Evolutionary conservation across 2,329 filamentous ascomycete species (phyloP), one percentile per base, ranked within the genome.

Genomic region (Colletotrichum echinochloae): DNA sequence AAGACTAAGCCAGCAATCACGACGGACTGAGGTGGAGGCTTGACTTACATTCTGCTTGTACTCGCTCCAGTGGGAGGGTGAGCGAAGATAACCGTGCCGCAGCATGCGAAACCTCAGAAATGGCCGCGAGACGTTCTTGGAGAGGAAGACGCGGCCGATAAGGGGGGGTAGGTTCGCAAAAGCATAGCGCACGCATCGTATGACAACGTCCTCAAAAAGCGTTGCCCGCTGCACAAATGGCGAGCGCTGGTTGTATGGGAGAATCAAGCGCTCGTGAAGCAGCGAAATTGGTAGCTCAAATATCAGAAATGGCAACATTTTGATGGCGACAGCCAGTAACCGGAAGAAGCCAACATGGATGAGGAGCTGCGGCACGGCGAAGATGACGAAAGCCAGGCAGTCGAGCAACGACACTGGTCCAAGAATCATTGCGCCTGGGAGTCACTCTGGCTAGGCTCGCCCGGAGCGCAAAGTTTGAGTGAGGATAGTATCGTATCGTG

Each of bases 71-170:
- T 86, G 84, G 8, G 92, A 84, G 0, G 91, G 91, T 33, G 84
- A 88, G 57, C 81, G 85, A 33, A 90, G 69, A 77, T 90, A 88
- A 30, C 93, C 92, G 80, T 94, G 91, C 28, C 92, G 86, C 57
- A 94, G 79, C 88, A 95, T 90, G 44, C 93, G 89, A 80, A 93
- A 96, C 60, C 87, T 84, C 69, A 95, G 79, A 78, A 95, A 95
- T 0, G 93, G 92, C 60, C 94, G 78, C 1, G 91, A 88, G 12
- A 96, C 92, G 39, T 83, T 79, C 81, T 91, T 94, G 8, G 90
- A 91, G 78, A 96, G 94, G 84, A 96, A 95, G 20, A 95, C 90
- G 48, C 91, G 86, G 6, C 90, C 91, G 33, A 95, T 87, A 41
- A 82, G 84, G 11, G 91, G 86, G 3, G 91, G 91, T 73, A 95